Percentiles rank a stretch among this genome's conserved stretches.
Conservation (phyloP, 2,329 filamentous ascomycete species). For the Exophiala alcalophila region DNA sequence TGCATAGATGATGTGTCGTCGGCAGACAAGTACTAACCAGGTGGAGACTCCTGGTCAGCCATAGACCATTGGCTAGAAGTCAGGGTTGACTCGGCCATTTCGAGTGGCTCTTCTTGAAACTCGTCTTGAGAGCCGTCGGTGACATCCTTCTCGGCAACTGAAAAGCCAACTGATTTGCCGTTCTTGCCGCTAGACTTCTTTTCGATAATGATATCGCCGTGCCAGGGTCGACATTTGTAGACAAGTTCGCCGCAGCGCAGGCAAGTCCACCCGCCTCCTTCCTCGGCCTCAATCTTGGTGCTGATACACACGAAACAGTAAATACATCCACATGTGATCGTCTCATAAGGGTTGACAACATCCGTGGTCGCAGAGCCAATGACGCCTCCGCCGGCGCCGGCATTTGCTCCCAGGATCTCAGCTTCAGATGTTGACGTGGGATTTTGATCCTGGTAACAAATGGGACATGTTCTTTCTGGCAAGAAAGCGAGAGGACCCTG, state of each 20-base stretch:
- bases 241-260: conserved; percentile 81
- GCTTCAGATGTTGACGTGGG: conserved; percentile 66
- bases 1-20: background rate
- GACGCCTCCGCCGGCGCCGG: conserved; percentile 73
- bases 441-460: conserved; percentile 95
- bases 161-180: conserved; percentile 56
- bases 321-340: conserved; percentile 81
- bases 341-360: conserved; percentile 93
- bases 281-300: conserved; percentile 82
- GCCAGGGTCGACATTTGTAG: conserved; percentile 86
- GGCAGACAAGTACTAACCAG: conserved; percentile 1
- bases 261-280: conserved; percentile 91
- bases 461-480: conserved; percentile 90
- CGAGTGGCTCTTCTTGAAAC: conserved; percentile 1
- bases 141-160: conserved; percentile 11
- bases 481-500: conserved; percentile 78
- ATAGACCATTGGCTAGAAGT: conserved; percentile 23
- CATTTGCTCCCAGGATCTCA: conserved; percentile 66
- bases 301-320: conserved; percentile 98
- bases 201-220: conserved; percentile 74
- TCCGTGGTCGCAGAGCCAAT: conserved; percentile 87
- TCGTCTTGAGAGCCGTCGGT: conserved; percentile 4
- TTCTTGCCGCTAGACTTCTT: conserved; percentile 41
- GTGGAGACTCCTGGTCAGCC: conserved; percentile 14
- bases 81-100: conserved; percentile 16